Base-by-base conservation (phyloP, 2,329 filamentous ascomycete genomes). In the Paecilomyces sp. region DNA sequence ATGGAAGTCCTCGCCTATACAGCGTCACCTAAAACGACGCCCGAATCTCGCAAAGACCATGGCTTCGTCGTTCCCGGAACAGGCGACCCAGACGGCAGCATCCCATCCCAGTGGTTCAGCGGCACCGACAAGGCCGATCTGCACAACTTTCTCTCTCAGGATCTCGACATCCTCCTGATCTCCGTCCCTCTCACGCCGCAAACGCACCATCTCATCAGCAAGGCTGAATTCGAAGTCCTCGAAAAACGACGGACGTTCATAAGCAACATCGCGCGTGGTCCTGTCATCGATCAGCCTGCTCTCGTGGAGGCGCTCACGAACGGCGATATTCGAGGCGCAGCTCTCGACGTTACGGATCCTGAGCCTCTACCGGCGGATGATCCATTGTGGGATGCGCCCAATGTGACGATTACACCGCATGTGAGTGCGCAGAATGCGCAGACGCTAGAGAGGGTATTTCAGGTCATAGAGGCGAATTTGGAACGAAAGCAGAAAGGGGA, bases 1-100 rank as follows among this genome's bases (percentile, higher is more conserved):
- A 87, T 90, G 82, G 80, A 85, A 30, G 83, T 93, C 0, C 80
- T 91, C 68, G 90, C 89, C 0, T 92, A 89, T 76, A 93, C 89
- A 0, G 85, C 89, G 0, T 84, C 84, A 28, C 83, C 88, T 0
- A 86, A 88, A n/a, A 71, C 78, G 8, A 91, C 88, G 0, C 82
- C 85, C 0, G 86, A 86, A 58, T 88, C 85, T 1, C 83, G 82
- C 53, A 77, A 74, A 30, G 89, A 93, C 72, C 70, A 75, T 13
- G 83, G 85, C 5, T 93, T 88, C 74, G 83, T 87, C 34, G 84
- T 90, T 0, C 84, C 86, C 0, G 85, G 86, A 0, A 89, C 88
- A 0, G 85, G 85, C 9, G 85, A 87, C 65, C 73, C 77, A 11
- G 80, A 86, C 47, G 85, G 85, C 36, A 72, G 66, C 1, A 74